Percentiles rank a stretch among this genome's conserved stretches.
These are phyloP conservation scores for Ilex asprella DNA, from an alignment of 257 asterid genomes.

Conservation along the genomic window DNA sequence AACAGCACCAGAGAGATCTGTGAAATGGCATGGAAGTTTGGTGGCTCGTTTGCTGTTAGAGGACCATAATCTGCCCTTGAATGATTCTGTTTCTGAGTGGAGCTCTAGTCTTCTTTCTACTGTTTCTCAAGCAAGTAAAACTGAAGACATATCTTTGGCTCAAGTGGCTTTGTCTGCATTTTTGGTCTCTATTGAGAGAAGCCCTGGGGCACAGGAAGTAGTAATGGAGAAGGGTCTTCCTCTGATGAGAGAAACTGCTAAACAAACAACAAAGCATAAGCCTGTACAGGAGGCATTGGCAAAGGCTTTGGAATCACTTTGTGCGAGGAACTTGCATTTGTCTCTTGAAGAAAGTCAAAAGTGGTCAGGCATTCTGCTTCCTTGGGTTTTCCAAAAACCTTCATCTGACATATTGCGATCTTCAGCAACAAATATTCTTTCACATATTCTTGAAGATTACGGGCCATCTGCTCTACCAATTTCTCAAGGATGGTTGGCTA, in stretches of 20 bases:
- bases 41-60: slow-evolving; percentile 80
- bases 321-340: slow-evolving; percentile 70
- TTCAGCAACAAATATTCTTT: slow-evolving; percentile 82
- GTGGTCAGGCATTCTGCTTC: slow-evolving; percentile 86
- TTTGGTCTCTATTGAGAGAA: slow-evolving; percentile 78
- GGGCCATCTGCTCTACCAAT: slow-evolving; percentile 89
- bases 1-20: slow-evolving; percentile 97
- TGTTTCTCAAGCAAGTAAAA: slow-evolving; percentile 83
- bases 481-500: slow-evolving; percentile 95
- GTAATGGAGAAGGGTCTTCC: slow-evolving; percentile 81
- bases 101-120: slow-evolving; percentile 83
- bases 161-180: slow-evolving; percentile 82
- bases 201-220: slow-evolving; percentile 69
- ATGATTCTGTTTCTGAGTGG: slow-evolving; percentile 82
- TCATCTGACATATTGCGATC: slow-evolving; percentile 60
- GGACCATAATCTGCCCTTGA: slow-evolving; percentile 72
- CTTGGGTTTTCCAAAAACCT: slow-evolving; percentile 72
- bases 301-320: slow-evolving; percentile 74
- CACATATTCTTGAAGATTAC: slow-evolving; percentile 87
- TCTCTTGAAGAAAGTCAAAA: slow-evolving; percentile 91
- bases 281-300: slow-evolving; percentile 80
- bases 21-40: slow-evolving; percentile 98
- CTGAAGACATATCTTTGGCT: slow-evolving; percentile 74
- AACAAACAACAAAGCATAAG: slow-evolving; percentile 59
- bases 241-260: slow-evolving; percentile 87